Conservation (phyloP, 2,329 filamentous ascomycete species). For the Paradendryphiella salina region DNA sequence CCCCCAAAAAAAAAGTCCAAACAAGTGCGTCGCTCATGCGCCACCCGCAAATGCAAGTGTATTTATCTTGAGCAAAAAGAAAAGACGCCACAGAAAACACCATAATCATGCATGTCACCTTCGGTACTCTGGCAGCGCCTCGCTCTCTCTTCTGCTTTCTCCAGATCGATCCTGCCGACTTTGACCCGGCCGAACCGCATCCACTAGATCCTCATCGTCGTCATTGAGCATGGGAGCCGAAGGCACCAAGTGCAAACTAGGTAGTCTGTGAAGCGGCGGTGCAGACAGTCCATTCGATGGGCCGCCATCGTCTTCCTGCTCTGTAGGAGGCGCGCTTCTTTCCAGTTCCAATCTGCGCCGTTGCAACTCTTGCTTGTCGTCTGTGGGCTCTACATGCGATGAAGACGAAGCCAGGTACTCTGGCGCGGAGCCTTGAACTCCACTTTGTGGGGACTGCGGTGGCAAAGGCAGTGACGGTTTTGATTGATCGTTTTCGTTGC, state of each 20-base stretch:
- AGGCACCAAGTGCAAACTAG: conserved; percentile 22
- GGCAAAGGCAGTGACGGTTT: conserved; percentile 33
- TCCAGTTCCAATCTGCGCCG: conserved; percentile 48
- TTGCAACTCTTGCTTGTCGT: conserved; percentile 82
- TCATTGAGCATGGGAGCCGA: conserved; percentile 42
- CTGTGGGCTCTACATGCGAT: conserved; percentile 49
- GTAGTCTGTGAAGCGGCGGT: conserved; percentile 19
- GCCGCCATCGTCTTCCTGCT: conserved; percentile 28
- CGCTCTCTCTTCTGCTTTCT: conserved; percentile 23
- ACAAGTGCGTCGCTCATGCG: background rate
- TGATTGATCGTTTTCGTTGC: conserved; percentile 11
- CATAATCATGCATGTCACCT: conserved; percentile 20
- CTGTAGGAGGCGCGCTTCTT: conserved; percentile 47
- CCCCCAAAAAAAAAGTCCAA: too few species aligned
- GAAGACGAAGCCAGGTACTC: conserved; percentile 38
- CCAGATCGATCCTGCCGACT: conserved; percentile 8
- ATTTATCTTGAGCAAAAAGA: background rate
- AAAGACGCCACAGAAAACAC: conserved; percentile 8
- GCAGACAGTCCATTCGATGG: conserved; percentile 24
- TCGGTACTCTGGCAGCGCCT: conserved; percentile 39
- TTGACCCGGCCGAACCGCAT: conserved; percentile 29
- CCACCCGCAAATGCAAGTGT: background rate
- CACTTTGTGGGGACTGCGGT: conserved; percentile 14
- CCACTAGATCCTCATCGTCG: conserved; percentile 40
- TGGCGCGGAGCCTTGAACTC: conserved; percentile 25